These are phyloP conservation scores for Cymbopogon citratus DNA, from an alignment of 176 grass and related monocot genomes.

Conservation along the genomic window DNA sequence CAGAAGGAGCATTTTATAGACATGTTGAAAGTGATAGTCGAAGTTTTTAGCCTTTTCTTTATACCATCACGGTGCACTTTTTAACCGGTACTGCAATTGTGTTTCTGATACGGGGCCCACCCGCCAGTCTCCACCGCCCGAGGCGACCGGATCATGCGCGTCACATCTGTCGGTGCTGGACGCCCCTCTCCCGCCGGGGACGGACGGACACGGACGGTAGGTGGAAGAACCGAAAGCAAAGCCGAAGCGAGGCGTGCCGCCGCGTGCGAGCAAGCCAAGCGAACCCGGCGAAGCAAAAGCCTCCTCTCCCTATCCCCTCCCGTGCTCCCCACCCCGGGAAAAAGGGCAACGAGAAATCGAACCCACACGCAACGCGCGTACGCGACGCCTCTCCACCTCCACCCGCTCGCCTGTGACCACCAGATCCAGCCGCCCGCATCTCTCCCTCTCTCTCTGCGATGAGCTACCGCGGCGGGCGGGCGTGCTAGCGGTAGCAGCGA, in stretches of 20 bases:
- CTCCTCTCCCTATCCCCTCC: not conserved
- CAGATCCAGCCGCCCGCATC: conserved; percentile 30
- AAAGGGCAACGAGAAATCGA: not conserved
- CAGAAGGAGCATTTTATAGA: too few species aligned
- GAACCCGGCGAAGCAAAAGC: not conserved
- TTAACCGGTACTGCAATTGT: too few species aligned
- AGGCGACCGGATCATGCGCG: not conserved
- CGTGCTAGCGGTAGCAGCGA: not conserved
- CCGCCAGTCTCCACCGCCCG: not conserved
- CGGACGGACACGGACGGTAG: not conserved
- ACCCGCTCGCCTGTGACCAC: conserved; percentile 10
- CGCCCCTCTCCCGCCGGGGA: not conserved
- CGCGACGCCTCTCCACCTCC: not conserved
- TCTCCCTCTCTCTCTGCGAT: not conserved
- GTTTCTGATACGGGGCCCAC: too few species aligned
- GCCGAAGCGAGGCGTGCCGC: not conserved
- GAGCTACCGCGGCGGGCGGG: not conserved
- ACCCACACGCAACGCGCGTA: not conserved
- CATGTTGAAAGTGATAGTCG: too few species aligned
- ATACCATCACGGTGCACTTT: too few species aligned
- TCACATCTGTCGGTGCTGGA: not conserved
- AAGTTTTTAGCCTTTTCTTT: too few species aligned
- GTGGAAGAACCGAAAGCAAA: not conserved
- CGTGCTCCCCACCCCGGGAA: not conserved
- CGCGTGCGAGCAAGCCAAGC: not conserved